These are phyloP conservation scores for Mycena maculata DNA, from an alignment of 768 basidiomycete species.

Conservation along the genomic window DNA sequence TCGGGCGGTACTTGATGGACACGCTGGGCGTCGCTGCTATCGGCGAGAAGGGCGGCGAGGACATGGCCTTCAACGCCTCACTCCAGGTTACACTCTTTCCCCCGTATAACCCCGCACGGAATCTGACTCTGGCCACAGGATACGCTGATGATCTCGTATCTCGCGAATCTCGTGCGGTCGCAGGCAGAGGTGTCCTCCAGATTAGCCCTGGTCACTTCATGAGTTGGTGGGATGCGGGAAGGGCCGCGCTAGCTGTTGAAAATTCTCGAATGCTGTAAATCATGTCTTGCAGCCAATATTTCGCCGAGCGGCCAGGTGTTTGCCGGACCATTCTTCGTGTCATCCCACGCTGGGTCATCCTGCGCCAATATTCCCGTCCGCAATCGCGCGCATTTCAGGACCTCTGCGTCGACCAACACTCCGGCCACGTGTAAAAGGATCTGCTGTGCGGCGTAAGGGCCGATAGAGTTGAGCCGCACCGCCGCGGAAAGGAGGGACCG, in stretches of 20 bases:
- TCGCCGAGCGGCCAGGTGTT: conserved; percentile 98
- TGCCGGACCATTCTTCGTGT: conserved; percentile 69
- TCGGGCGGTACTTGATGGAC: conserved; percentile 93
- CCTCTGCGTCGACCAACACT: conserved; percentile 71
- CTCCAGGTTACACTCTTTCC: conserved; percentile 66
- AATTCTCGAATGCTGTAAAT: conserved; percentile 94
- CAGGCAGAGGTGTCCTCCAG: conserved; percentile 94
- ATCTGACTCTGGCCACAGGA: conserved; percentile 63
- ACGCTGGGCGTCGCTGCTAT: conserved; percentile 81
- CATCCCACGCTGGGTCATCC: conserved; percentile 50
- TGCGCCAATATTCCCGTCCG: conserved; percentile 56
- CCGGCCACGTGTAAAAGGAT: conserved; percentile 79
- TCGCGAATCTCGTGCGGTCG: conserved; percentile 91
- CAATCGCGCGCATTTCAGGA: conserved; percentile 56
- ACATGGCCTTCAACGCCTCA: conserved; percentile 77
- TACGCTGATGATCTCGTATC: conserved; percentile 93
- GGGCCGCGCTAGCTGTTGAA: conserved; percentile 83
- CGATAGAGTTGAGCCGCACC: conserved; percentile 90
- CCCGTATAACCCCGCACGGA: conserved; percentile 15
- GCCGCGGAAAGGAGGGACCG: conserved; percentile 91
- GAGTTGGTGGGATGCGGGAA: conserved; percentile 8
- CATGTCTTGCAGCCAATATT: conserved; percentile 89
- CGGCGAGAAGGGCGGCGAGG: conserved; percentile 70
- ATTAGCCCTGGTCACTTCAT: conserved; percentile 76
- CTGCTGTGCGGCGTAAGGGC: conserved; percentile 94